Conservation (phyloP, 208 protist genomes). For the Acanthamoeba rhysodes region DNA sequence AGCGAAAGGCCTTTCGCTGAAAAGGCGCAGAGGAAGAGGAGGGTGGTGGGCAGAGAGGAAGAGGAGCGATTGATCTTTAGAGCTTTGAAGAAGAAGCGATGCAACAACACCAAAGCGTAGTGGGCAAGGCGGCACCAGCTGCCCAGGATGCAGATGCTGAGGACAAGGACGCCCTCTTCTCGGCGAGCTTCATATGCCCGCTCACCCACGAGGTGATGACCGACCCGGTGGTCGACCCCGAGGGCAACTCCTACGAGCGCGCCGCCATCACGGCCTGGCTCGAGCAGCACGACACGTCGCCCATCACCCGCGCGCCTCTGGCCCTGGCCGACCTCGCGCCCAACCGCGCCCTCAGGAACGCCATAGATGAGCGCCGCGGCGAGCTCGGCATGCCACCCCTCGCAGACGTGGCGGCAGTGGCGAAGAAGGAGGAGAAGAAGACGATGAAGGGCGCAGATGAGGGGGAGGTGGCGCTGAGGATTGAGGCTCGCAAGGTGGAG, state of each 20-base stretch:
- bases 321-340: conserved; percentile 59
- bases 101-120: no score
- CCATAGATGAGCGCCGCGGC: conserved; percentile 27
- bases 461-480: neutral
- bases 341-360: conserved; percentile 68
- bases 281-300: conserved; percentile 24
- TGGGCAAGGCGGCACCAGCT: no score
- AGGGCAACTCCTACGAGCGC: conserved; percentile 58
- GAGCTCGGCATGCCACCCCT: conserved; percentile 6
- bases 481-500: neutral
- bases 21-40: no score
- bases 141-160: no score
- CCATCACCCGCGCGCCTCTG: conserved; percentile 46
- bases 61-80: no score
- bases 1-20: no score
- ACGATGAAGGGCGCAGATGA: neutral
- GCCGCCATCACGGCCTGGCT: conserved; percentile 27
- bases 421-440: neutral
- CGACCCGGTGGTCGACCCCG: conserved; percentile 54
- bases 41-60: no score
- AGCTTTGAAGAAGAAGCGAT: no score
- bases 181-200: conserved; percentile 26
- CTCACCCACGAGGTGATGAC: conserved; percentile 53
- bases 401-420: neutral
- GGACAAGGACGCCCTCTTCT: neutral